Base-by-base conservation (phyloP, 2,329 filamentous ascomycete genomes). In the Penicillium vulpinum region DNA sequence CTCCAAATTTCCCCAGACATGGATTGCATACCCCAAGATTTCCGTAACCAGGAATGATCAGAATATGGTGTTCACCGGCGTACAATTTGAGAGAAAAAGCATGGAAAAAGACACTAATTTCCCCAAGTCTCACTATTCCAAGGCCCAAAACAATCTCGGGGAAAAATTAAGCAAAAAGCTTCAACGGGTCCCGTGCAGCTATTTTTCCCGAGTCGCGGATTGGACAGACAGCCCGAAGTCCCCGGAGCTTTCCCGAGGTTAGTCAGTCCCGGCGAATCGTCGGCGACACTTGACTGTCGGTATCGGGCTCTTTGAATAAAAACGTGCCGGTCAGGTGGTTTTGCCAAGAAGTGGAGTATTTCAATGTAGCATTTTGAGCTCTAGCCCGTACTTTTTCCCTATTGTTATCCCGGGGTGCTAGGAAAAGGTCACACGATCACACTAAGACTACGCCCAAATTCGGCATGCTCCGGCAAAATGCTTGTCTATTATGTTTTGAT, bases 191-290 rank as follows among this genome's bases (percentile, higher is more conserved):
- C 41, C 16, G 21, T 13, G 41, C 3, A 11, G 58, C 52, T 9
- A 59, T 60, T 62, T 62, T 60, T 60, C 53, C 63, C 60, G 60
- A 31, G 56, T 2, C 43, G 22, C 11, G 49, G 60, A 65, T 64
- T 65, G 63, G 63, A 52, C 57, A 7, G 8, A 7, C 13, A n/a
- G 43, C 45, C 62, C 63, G 63, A 59, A 18, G 38, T n/a, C 26
- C 26, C 9, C 7, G 26, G 26, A 28, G 5, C 6, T 6, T 4
- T 28, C 26, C 26, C 26, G 26, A 28, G 7, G 26, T 9, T 28
- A 28, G 9, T 28, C 26, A 28, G 7, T 28, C 26, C 26, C 57
- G 62, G 63, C 2, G 53, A 59, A 63, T 51, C 22, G 3, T 45
- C 48, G 48, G 52, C 28, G 36, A 33, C 31, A 22, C 6, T 26